A percentile compares a stretch with the other conserved stretches of the same genome.
Conservation (phyloP, 768 basidiomycete species). For the Pleurotus citrinopileatus region DNA sequence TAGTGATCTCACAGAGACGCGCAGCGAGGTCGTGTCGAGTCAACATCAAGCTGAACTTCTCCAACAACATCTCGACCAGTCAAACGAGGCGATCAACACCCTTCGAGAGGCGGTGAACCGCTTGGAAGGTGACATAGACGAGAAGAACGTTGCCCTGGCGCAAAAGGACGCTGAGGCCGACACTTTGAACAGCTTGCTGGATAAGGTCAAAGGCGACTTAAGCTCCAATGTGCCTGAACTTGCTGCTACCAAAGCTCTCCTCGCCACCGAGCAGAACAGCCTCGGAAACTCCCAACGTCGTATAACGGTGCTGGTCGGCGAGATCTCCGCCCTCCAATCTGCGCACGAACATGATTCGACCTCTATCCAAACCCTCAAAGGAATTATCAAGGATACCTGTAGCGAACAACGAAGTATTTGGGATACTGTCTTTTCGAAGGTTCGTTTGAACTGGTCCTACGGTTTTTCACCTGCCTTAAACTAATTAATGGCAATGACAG, state of each 20-base stretch:
- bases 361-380: no score
- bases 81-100: neutral
- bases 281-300: neutral
- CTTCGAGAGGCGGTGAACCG: neutral
- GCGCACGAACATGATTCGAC: no score
- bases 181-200: neutral
- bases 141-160: neutral
- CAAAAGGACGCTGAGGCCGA: no score
- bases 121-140: neutral
- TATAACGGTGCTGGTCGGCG: neutral
- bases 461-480: no score
- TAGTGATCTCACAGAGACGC: neutral
- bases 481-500: no score
- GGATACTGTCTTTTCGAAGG: no score
- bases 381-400: no score
- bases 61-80: no score
- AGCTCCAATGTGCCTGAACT: neutral
- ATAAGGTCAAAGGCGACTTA: neutral
- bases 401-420: no score
- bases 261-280: neutral
- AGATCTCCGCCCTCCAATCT: no score
- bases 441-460: no score
- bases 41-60: neutral
- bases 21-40: neutral
- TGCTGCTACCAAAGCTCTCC: neutral